Evolutionary conservation across 2,329 filamentous ascomycete species (phyloP), one percentile per base, ranked within the genome.

Genomic region (Claviceps sp.): DNA sequence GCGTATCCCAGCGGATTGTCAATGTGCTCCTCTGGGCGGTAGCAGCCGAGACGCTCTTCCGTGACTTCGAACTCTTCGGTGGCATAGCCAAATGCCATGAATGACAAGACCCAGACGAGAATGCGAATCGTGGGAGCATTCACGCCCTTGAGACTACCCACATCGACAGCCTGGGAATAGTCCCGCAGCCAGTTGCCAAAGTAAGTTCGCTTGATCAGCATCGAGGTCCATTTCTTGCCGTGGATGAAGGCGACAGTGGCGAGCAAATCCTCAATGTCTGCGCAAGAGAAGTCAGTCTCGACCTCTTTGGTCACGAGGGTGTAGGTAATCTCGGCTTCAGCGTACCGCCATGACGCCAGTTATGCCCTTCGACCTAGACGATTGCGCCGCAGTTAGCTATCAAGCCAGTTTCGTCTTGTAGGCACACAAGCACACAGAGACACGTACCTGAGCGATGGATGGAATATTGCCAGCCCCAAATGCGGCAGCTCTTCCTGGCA

Each of bases 111-210:
- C 85, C 86, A 89, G 55, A 90, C 84, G 40, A 93, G 69, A 54
- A 91, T 80, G 44, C 87, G 78, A 59, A 93, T 87, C 3, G 87
- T 89, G 40, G 84, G 82, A 38, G 85, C 83, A 56, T 86, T 87
- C 54, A 89, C 82, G 55, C 82, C 83, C 68, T 89, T 90, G 56
- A 93, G 68, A 55, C 84, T 88, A 48, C 85, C 85, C 13, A 90
- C 83, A 62, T 91, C 87, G 65, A 91, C 77, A 39, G 87, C 87
- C 62, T 91, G 87, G 13, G 85, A 89, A 65, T 93, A 93, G 70
- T 91, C 87, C 55, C 87, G 78, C 42, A 91, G 72, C 87, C 87
- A 93, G 68, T 93, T 93, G 53, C 87, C 87, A 71, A 91, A 91
- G 69, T 89, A 91, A 34, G 84, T 83, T 52, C 86, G 77, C 68